Base-by-base conservation (phyloP, 441 rosid genomes). In the Jatropha podagrica region DNA sequence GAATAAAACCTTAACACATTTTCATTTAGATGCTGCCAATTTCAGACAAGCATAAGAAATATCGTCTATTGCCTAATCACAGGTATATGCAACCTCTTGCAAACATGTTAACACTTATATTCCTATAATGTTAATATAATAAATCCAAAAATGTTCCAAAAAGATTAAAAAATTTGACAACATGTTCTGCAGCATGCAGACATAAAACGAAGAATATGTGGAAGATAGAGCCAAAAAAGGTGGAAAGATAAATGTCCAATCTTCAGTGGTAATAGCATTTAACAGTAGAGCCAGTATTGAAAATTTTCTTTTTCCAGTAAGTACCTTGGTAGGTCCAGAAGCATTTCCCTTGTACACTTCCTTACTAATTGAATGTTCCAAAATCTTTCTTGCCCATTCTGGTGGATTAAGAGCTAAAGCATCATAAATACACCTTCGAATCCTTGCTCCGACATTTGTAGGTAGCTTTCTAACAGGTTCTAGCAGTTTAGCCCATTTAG, bases 261-360 rank as follows among this genome's bases (percentile, higher is more conserved):
- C 56, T 13, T 15, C 46, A 26, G 7, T 58, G 37, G 51, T 8
- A 17, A 69, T 52, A 14, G 65, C 65, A 64, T 58, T 54, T 44
- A 58, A 20, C 3, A 60, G 23, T 44, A 44, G 7, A 71, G 49
- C 51, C 17, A 8, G 44, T 41, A 40, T 4, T 9, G 46, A 52
- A 26, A 32, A 7, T 42, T 41, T 18, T 60, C 26, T 64, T 37
- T 8, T 46, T 37, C 54, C n/a, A 17, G 41, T 65, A 63, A 67
- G 76, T 76, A 88, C 90, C 89, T 88, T 88, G 20, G 90, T 88
- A 11, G 92, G 92, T 74, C 92, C 92, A 23, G 90, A 86, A 74
- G 92, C 92, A 83, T 88, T 88, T 78, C 92, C 90, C 78, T 88
- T 88, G 76, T 88, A 88, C n/a, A 88, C 87, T 76, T 80, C 86